Base-by-base conservation (phyloP, 805 yeast genomes). In the Candida broadrunensis region DNA sequence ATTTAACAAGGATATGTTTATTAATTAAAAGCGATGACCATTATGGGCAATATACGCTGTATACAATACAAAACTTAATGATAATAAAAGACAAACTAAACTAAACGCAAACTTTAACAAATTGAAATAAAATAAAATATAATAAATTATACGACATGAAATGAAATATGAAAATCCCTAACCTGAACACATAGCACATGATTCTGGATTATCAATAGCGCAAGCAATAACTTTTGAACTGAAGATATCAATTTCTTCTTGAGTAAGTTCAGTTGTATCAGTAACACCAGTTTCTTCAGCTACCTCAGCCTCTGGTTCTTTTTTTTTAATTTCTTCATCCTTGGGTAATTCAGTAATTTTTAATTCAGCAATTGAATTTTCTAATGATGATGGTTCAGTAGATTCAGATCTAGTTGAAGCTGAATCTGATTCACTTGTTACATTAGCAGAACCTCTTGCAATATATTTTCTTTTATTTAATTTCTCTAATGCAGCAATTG, bases 151-250 rank as follows among this genome's bases (percentile, higher is more conserved):
- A 33, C 39, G 36, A 36, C 23, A 31, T 18, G 23, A 33, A 9
- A 21, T 21, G 33, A 41, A 32, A 24, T 29, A 36, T 39, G 5
- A 35, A 30, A 11, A 39, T 13, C 23, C 35, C 9, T 15, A 93
- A 73, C 98, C 98, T 45, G 98, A 91, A 75, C 99, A 93, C 98
- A 93, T 93, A 60, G 91, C 91, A 71, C 99, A 91, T 37, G 98
- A 81, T 71, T 88, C 98, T 44, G 97, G 97, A 72, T 93, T 91
- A 64, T 86, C 83, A 63, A 93, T 89, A 42, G 97, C 95, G 75
- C 99, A 91, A 26, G 97, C 97, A 68, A 91, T 81, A 25, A 86
- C 98, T 67, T 90, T 84, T 19, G 95, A 85, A 65, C 91, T 88
- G 77, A 73, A 93, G 54, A 91, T 91, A 63, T 91, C 96, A 44